phyloP scores from a whole-genome alignment of 345 rosid species.

The Arabis hirsuta region DNA sequence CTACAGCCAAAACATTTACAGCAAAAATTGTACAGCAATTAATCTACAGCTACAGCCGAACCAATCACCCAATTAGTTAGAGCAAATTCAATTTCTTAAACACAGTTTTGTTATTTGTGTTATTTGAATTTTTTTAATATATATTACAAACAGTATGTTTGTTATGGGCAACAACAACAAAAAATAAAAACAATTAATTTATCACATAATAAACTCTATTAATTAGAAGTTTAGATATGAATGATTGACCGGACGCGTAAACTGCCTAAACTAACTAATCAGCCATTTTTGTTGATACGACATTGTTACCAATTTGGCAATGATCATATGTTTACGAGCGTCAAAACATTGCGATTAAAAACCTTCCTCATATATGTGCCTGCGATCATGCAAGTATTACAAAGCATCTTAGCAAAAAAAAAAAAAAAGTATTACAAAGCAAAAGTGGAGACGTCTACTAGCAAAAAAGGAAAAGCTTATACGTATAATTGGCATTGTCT shows the following conservation, averaged over 20 bases:
- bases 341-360: neutral
- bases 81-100: no score
- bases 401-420: no score
- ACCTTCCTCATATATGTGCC: neutral
- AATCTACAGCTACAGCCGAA: no score
- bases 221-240: neutral
- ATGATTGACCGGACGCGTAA: neutral
- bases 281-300: neutral
- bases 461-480: slow-evolving; percentile 13
- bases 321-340: slow-evolving; percentile 11
- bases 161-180: no score
- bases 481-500: slow-evolving; percentile 34
- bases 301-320: slow-evolving; percentile 27
- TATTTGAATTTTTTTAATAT: no score
- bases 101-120: no score
- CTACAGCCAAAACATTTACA: no score
- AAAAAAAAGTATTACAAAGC: slow-evolving; percentile 15
- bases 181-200: no score
- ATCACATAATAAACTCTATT: neutral
- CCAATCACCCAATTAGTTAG: no score
- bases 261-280: neutral
- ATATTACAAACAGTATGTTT: no score
- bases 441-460: slow-evolving; percentile 19
- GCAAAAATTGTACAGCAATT: no score
- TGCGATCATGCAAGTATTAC: neutral